Evolutionary conservation across 2,329 filamentous ascomycete species (phyloP).

Genomic region (Geosmithia flava): DNA sequence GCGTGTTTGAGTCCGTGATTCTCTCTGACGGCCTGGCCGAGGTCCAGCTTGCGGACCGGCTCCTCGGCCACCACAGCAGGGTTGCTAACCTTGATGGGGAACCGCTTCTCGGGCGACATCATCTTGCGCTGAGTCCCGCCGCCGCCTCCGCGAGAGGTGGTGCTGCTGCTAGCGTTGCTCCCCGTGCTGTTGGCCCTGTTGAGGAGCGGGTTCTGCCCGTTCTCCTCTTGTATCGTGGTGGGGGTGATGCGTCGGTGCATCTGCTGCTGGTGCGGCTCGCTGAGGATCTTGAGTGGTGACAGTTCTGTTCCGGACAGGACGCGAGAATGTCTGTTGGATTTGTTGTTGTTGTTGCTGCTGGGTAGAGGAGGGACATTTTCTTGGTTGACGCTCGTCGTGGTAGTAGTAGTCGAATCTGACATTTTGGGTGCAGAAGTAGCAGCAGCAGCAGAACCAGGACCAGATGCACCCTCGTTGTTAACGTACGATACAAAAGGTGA

Average conservation of each 20-base stretch:
- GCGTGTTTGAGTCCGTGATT: slow-evolving; percentile 45
- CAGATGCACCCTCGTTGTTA: no score
- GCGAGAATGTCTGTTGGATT: slow-evolving; percentile 37
- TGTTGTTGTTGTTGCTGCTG: background rate
- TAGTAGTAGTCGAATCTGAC: slow-evolving; percentile 6
- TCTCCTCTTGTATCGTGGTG: background rate
- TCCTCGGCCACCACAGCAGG: slow-evolving; percentile 15
- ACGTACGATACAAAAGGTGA: no score
- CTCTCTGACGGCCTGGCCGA: slow-evolving; percentile 40
- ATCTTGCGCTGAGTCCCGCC: slow-evolving; percentile 10
- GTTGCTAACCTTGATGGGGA: slow-evolving; percentile 44
- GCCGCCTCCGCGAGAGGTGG: no score
- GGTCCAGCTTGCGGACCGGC: slow-evolving; percentile 15
- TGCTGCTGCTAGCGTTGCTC: background rate
- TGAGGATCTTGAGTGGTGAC: slow-evolving; percentile 44
- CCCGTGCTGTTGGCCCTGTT: slow-evolving; percentile 8
- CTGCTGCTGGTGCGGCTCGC: slow-evolving; percentile 9
- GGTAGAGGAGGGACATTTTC: slow-evolving; percentile 12
- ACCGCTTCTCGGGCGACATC: slow-evolving; percentile 41
- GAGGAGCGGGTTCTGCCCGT: slow-evolving; percentile 7
- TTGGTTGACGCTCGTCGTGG: slow-evolving; percentile 15
- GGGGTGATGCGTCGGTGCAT: background rate
- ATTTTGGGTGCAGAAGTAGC: no score
- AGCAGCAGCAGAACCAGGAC: no score
- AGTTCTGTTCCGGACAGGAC: slow-evolving; percentile 45